Evolutionary conservation across 1,139 yeast genomes (phyloP).

Genomic region (Blastobotrys raffinosifermentans): DNA sequence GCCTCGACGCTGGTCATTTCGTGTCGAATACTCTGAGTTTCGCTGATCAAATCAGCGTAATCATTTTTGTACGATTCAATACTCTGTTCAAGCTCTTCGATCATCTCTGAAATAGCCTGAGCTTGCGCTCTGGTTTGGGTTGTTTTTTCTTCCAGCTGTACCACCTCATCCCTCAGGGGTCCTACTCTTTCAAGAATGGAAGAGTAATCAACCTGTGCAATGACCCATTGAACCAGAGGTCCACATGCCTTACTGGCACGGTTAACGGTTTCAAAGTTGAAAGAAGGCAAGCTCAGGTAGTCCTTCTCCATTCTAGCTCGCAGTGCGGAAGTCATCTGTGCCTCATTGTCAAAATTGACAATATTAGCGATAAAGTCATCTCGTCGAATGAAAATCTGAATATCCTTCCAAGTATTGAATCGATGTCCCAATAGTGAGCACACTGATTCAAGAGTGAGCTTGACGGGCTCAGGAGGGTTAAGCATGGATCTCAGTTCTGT

Average conservation of each 20-base stretch:
- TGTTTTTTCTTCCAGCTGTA: constrained; percentile 52
- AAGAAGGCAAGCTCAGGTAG: constrained; percentile 60
- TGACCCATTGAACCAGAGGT: constrained; percentile 84
- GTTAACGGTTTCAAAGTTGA: constrained; percentile 66
- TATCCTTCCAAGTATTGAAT: constrained; percentile 74
- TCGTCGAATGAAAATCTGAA: constrained; percentile 68
- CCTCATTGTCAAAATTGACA: constrained; percentile 64
- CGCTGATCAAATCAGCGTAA: constrained; percentile 70
- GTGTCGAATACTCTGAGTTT: constrained; percentile 64
- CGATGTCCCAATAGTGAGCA: constrained; percentile 72
- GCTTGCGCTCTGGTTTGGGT: constrained; percentile 54
- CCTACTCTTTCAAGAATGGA: constrained; percentile 62
- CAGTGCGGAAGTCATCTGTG: constrained; percentile 49
- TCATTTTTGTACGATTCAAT: constrained; percentile 62
- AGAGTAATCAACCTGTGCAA: constrained; percentile 74
- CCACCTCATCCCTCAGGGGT: constrained; percentile 69
- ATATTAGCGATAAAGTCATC: constrained; percentile 87
- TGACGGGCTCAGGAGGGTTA: constrained; percentile 88
- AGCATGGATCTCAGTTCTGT: constrained; percentile 86
- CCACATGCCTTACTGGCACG: constrained; percentile 96
- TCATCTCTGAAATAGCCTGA: constrained; percentile 75
- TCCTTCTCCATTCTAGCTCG: constrained; percentile 51
- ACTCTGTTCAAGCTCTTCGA: constrained; percentile 60
- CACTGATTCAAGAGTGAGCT: constrained; percentile 81
- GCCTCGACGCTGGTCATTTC: constrained; percentile 61